phyloP scores from a whole-genome alignment of 805 yeast genomes.

The Cyberlindnera misumaiensis region DNA sequence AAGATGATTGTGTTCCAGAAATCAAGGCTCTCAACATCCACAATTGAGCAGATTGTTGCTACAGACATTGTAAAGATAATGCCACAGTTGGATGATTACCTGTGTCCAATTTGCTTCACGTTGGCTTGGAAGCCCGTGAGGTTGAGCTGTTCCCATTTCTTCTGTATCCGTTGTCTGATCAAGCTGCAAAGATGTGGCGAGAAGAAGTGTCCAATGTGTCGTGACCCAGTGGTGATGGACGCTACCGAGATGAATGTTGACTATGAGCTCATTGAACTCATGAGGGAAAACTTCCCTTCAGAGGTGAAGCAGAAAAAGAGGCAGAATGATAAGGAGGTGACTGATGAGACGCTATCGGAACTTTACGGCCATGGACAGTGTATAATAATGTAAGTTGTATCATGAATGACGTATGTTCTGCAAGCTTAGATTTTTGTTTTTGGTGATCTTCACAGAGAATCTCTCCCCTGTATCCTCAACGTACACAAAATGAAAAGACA shows the following conservation, averaged over 20 bases:
- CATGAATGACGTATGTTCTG: too few species aligned
- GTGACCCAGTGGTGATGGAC: constrained; percentile 40
- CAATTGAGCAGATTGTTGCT: constrained; percentile 38
- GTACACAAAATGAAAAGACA: constrained; percentile 31
- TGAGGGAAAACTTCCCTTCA: constrained; percentile 56
- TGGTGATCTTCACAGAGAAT: too few species aligned
- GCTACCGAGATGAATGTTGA: constrained; percentile 63
- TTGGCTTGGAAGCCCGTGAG: constrained; percentile 69
- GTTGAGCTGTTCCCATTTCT: constrained; percentile 57
- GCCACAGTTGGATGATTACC: constrained; percentile 72
- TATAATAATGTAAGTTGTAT: constrained; percentile 5
- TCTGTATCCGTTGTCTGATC: constrained; percentile 67
- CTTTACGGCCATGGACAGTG: constrained; percentile 18
- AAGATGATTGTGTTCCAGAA: constrained; percentile 26
- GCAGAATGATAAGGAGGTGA: constrained; percentile 43
- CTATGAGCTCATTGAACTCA: constrained; percentile 39
- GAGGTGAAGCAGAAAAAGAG: constrained; percentile 58
- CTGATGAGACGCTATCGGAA: constrained; percentile 31
- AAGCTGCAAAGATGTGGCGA: constrained; percentile 54
- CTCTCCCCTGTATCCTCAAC: too few species aligned
- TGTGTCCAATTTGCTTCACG: constrained; percentile 66
- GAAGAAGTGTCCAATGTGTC: constrained; percentile 63
- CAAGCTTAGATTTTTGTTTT: too few species aligned
- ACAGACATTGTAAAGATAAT: constrained; percentile 46
- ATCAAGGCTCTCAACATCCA: constrained; percentile 18